Evolutionary conservation across 2,329 filamentous ascomycete genomes (phyloP).

Genomic region (Claviceps purpurea): DNA sequence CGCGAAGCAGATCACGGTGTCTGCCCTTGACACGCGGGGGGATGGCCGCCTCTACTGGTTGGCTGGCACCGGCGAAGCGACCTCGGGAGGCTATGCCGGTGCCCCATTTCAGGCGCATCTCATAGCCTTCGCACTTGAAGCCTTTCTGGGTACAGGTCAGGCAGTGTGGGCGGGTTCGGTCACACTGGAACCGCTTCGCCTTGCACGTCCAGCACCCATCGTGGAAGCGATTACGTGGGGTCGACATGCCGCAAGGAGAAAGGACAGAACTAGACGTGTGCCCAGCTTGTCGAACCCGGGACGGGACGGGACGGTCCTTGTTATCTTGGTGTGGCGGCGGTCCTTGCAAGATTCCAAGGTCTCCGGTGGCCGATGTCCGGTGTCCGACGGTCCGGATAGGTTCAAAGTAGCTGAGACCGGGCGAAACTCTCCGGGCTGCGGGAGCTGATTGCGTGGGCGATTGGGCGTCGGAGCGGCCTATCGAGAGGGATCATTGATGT

Average conservation of each 20-base stretch:
- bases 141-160: constrained; percentile 1
- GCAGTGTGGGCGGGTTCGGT: constrained; percentile 1
- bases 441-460: not conserved
- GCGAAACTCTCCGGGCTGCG: not conserved
- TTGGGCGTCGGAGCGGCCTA: not conserved
- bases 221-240: constrained; percentile 3
- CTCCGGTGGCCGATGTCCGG: too few species aligned
- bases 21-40: constrained; percentile 1
- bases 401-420: not conserved
- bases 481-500: not conserved
- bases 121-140: constrained; percentile 1
- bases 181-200: constrained; percentile 1
- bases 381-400: too few species aligned
- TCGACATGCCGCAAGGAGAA: constrained; percentile 3
- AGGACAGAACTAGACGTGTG: not conserved
- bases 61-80: constrained; percentile 1
- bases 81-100: constrained; percentile 2
- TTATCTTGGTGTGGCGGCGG: too few species aligned
- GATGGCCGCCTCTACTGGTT: constrained; percentile 1
- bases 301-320: not conserved
- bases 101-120: constrained; percentile 4
- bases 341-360: too few species aligned
- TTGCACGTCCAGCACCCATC: constrained; percentile 4
- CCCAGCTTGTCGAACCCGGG: not conserved
- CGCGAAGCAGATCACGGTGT: constrained; percentile 2